Conservation (phyloP, 2,329 filamentous ascomycete genomes). For the Coniella vitis region DNA sequence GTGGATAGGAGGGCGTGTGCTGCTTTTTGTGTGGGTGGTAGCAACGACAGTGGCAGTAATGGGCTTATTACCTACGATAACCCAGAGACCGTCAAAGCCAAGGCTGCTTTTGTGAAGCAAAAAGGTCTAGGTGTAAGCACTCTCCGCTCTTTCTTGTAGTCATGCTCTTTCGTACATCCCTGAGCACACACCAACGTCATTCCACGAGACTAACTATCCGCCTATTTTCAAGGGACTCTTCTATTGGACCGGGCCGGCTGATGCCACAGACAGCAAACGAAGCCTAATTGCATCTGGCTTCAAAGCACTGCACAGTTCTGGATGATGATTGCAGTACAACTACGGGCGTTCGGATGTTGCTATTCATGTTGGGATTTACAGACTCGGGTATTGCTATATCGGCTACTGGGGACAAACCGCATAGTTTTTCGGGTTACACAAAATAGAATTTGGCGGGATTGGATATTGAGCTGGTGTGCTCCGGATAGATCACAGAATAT, state of each 20-base stretch:
- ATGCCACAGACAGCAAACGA: slow-evolving; percentile 51
- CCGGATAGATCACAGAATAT: no score
- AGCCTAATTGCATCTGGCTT: slow-evolving; percentile 55
- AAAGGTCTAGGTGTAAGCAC: slow-evolving; percentile 60
- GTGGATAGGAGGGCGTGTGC: slow-evolving; percentile 62
- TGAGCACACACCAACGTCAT: neutral
- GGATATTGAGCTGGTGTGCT: no score
- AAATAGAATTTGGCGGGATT: no score
- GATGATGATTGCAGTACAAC: slow-evolving; percentile 16
- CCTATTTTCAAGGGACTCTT: slow-evolving; percentile 56
- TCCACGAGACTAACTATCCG: neutral
- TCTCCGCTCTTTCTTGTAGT: no score
- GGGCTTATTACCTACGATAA: slow-evolving; percentile 79
- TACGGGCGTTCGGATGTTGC: no score
- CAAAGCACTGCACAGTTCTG: slow-evolving; percentile 45
- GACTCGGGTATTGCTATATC: no score
- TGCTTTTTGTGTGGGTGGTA: slow-evolving; percentile 61
- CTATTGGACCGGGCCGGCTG: slow-evolving; percentile 74
- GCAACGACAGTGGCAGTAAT: slow-evolving; percentile 57
- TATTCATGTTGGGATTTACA: no score
- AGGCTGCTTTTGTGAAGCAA: slow-evolving; percentile 66
- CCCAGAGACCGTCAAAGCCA: slow-evolving; percentile 66
- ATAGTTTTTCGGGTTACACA: no score
- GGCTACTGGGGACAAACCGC: no score
- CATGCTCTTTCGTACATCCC: neutral